Conservation (phyloP, 2,329 filamentous ascomycete species). For the Trichoderma guizhouense region DNA sequence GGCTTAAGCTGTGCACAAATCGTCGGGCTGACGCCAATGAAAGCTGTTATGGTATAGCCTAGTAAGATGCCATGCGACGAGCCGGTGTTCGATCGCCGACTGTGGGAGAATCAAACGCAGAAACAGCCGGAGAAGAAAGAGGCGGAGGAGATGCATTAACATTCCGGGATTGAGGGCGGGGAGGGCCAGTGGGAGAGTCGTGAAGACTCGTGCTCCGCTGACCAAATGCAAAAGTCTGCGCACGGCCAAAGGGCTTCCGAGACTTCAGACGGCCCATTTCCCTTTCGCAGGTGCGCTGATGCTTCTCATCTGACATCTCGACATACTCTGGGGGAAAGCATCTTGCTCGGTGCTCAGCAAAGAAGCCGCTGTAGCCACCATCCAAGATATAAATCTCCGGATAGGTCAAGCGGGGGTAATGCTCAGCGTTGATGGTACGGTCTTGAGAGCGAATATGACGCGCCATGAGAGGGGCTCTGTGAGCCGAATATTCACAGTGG, state of each 20-base stretch:
- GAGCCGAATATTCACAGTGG: slow-evolving; percentile 97
- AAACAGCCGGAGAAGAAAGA: slow-evolving; percentile 38
- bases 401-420: slow-evolving; percentile 86
- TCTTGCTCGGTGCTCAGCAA: slow-evolving; percentile 68
- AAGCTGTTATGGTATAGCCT: slow-evolving; percentile 24
- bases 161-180: slow-evolving; percentile 40
- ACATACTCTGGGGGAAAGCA: slow-evolving; percentile 96
- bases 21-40: neutral
- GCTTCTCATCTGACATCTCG: slow-evolving; percentile 90
- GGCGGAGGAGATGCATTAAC: slow-evolving; percentile 37
- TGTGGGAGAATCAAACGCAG: slow-evolving; percentile 44
- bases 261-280: slow-evolving; percentile 92
- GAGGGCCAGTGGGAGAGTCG: slow-evolving; percentile 57
- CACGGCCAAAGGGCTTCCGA: slow-evolving; percentile 78
- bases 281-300: slow-evolving; percentile 88
- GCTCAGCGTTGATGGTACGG: slow-evolving; percentile 77
- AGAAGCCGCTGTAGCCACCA: slow-evolving; percentile 94
- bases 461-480: slow-evolving; percentile 94
- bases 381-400: slow-evolving; percentile 97
- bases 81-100: slow-evolving; percentile 46
- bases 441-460: slow-evolving; percentile 89
- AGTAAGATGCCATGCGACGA: slow-evolving; percentile 64
- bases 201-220: slow-evolving; percentile 58
- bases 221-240: slow-evolving; percentile 94
- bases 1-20: neutral